These are phyloP conservation scores for Persicaria tinctoria DNA, from an alignment of 148 eudicot species.

Conservation along the genomic window DNA sequence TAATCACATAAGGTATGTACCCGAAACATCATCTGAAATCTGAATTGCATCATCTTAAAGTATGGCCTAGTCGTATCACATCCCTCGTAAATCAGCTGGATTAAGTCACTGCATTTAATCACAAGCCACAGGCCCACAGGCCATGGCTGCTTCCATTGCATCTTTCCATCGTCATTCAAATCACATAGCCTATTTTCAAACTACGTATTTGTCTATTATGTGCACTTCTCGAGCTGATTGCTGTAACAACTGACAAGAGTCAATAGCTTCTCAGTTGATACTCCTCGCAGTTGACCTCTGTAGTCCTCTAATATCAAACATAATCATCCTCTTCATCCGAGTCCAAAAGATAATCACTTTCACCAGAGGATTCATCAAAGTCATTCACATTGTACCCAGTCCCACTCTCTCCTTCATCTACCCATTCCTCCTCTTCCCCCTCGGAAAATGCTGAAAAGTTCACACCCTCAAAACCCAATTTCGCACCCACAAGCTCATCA, in stretches of 20 bases:
- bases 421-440: slow-evolving; percentile 39
- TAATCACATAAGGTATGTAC: neutral
- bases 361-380: neutral
- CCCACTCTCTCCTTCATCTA: slow-evolving; percentile 13
- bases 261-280: neutral
- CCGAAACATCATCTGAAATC: neutral
- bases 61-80: neutral
- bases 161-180: neutral
- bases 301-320: neutral
- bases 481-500: slow-evolving; percentile 39
- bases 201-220: neutral
- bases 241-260: neutral
- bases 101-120: neutral
- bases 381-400: neutral
- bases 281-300: neutral
- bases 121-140: neutral
- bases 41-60: neutral
- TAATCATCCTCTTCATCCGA: slow-evolving; percentile 30
- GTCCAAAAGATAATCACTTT: neutral
- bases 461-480: slow-evolving; percentile 23
- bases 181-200: neutral
- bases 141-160: neutral
- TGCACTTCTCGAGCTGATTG: neutral
- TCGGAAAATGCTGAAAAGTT: slow-evolving; percentile 41
- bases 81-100: neutral